These are phyloP conservation scores for Mycogone perniciosa DNA, from an alignment of 2,329 filamentous ascomycete genomes.

Conservation along the genomic window DNA sequence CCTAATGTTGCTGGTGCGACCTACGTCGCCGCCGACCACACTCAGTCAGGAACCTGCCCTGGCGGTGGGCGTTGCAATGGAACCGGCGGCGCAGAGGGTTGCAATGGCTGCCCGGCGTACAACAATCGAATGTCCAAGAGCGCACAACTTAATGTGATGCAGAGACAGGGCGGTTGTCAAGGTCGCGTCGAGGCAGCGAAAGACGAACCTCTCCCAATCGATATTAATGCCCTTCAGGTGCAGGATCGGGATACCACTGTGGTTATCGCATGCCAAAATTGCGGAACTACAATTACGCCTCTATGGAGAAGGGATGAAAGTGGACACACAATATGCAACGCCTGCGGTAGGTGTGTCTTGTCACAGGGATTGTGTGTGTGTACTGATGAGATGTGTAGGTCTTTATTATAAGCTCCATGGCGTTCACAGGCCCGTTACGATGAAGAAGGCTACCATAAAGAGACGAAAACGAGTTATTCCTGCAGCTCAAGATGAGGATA, in stretches of 20 bases:
- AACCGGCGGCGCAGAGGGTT: constrained; percentile 89
- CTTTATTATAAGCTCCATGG: constrained; percentile 96
- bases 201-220: constrained; percentile 25
- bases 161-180: constrained; percentile 35
- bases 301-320: constrained; percentile 91
- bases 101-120: constrained; percentile 91
- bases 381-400: constrained; percentile 45
- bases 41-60: constrained; percentile 79
- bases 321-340: constrained; percentile 97
- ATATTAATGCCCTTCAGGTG: constrained; percentile 29
- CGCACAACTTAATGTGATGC: constrained; percentile 60
- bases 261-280: constrained; percentile 93
- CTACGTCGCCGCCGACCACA: constrained; percentile 72
- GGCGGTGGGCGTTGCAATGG: constrained; percentile 94
- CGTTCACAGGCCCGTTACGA: constrained; percentile 86
- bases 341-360: constrained; percentile 66
- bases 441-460: constrained; percentile 98
- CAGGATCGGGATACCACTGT: constrained; percentile 29
- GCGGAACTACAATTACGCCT: constrained; percentile 91
- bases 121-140: constrained; percentile 94
- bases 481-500: constrained; percentile 50
- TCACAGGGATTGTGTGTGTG: neutral
- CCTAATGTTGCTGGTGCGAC: constrained; percentile 49
- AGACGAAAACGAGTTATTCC: constrained; percentile 90
- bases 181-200: constrained; percentile 19